phyloP scores from a whole-genome alignment of 192 early-diverging fungal genomes.

The Umbelopsis sp. region DNA sequence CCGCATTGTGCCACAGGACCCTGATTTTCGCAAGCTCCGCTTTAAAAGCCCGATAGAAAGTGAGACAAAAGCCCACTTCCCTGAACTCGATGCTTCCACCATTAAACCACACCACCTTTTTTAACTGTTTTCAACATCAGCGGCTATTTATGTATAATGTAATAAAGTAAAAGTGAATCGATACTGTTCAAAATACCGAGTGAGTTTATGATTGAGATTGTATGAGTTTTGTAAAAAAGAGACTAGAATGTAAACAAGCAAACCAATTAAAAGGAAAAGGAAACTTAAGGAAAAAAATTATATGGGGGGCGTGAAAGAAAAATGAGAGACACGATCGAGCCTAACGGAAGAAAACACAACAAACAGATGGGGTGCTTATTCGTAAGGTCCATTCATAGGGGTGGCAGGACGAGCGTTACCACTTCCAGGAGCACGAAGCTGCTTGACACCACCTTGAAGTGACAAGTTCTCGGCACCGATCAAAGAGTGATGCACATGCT shows the following conservation, averaged over 20 bases:
- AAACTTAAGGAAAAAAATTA: neutral
- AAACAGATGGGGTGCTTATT: neutral
- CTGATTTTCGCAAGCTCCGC: conserved; percentile 9
- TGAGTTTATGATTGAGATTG: conserved; percentile 10
- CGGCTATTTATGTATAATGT: conserved; percentile 18
- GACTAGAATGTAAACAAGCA: neutral
- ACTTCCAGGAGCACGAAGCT: conserved; percentile 15
- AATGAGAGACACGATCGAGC: neutral
- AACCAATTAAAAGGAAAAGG: conserved; percentile 7
- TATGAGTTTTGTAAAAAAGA: neutral
- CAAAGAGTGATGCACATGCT: conserved; percentile 74
- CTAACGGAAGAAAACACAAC: neutral
- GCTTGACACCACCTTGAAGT: conserved; percentile 56
- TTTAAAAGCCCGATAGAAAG: neutral
- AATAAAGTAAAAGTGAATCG: neutral
- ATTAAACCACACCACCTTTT: neutral
- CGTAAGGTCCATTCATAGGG: conserved; percentile 20
- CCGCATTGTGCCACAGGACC: conserved; percentile 15
- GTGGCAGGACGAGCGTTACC: conserved; percentile 24
- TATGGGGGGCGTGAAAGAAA: neutral
- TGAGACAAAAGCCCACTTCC: conserved; percentile 14
- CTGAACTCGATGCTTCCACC: neutral
- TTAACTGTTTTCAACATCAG: neutral
- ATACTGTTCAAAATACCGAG: neutral
- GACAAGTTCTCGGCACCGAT: conserved; percentile 72